phyloP scores from a whole-genome alignment of 768 basidiomycete species.

The Kwoniella bestiolae region DNA sequence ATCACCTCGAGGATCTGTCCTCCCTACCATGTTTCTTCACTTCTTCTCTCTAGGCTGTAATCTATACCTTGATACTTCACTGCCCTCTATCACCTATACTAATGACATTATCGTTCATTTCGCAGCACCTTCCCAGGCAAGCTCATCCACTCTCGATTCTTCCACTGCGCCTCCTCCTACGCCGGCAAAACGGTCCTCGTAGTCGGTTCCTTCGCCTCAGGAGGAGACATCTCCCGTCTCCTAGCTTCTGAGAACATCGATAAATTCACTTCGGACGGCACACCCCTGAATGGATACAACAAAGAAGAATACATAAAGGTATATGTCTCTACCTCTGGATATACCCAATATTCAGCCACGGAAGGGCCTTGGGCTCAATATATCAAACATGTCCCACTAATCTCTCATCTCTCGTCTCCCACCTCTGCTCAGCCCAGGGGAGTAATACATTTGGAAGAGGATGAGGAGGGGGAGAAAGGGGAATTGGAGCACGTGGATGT shows the following conservation, averaged over 20 bases:
- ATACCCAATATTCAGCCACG: conserved; percentile 28
- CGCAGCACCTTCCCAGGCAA: conserved; percentile 49
- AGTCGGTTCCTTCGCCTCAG: conserved; percentile 58
- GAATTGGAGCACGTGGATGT: conserved; percentile 48
- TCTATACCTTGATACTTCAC: no score
- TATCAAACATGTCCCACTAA: conserved; percentile 44
- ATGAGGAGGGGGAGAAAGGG: conserved; percentile 15
- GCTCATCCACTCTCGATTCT: conserved; percentile 57
- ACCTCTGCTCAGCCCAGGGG: conserved; percentile 17
- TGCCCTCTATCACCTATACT: no score
- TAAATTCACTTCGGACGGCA: conserved; percentile 7
- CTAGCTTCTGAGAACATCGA: conserved; percentile 32
- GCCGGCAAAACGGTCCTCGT: conserved; percentile 55
- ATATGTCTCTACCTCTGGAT: conserved; percentile 42
- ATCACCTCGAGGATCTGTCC: no score
- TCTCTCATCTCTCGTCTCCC: conserved; percentile 31
- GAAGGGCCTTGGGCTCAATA: conserved; percentile 52
- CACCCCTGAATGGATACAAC: conserved; percentile 14
- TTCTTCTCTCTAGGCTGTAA: no score
- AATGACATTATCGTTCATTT: not conserved
- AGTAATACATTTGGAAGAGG: conserved; percentile 45
- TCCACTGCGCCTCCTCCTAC: conserved; percentile 46
- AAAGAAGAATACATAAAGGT: conserved; percentile 35
- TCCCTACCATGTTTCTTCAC: no score
- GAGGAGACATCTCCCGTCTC: conserved; percentile 56